These are phyloP conservation scores for Fusarium nurragi DNA, from an alignment of 2,329 filamentous ascomycete genomes.

Conservation along the genomic window DNA sequence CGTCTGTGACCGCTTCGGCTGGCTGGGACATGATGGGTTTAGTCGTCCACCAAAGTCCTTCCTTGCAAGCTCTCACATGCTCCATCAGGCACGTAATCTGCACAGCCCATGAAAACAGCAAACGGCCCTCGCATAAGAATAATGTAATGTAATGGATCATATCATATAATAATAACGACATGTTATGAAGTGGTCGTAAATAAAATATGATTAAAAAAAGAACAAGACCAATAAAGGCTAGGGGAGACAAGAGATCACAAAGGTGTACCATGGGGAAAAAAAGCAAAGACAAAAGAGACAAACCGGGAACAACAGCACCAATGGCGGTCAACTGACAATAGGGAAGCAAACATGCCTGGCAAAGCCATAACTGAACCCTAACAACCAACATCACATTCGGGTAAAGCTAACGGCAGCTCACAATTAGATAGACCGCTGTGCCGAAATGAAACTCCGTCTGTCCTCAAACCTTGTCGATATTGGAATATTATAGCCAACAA, in stretches of 20 bases:
- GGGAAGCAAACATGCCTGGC: constrained; percentile 9
- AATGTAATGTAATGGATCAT: constrained; percentile 21
- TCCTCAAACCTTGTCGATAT: constrained; percentile 9
- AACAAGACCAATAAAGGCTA: constrained; percentile 3
- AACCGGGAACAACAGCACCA: background rate
- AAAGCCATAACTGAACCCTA: constrained; percentile 9
- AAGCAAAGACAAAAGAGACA: constrained; percentile 10
- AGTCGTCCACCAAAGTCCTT: constrained; percentile 19
- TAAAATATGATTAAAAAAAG: constrained; percentile 12
- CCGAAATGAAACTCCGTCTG: constrained; percentile 22
- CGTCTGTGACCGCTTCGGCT: constrained; percentile 3
- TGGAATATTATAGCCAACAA: constrained; percentile 25
- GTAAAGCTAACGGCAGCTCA: constrained; percentile 7
- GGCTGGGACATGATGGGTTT: constrained; percentile 7
- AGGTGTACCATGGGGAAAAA: background rate
- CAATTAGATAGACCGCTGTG: constrained; percentile 26
- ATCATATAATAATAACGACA: constrained; percentile 16
- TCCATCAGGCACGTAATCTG: constrained; percentile 20
- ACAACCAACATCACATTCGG: constrained; percentile 10
- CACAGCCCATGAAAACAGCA: constrained; percentile 14
- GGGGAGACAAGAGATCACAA: constrained; percentile 21
- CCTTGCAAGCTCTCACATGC: constrained; percentile 3
- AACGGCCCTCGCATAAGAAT: constrained; percentile 31
- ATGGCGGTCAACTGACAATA: background rate
- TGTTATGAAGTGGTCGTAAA: constrained; percentile 1